Conservation (phyloP, 345 rosid genomes). For the Lepidium aucheri region DNA sequence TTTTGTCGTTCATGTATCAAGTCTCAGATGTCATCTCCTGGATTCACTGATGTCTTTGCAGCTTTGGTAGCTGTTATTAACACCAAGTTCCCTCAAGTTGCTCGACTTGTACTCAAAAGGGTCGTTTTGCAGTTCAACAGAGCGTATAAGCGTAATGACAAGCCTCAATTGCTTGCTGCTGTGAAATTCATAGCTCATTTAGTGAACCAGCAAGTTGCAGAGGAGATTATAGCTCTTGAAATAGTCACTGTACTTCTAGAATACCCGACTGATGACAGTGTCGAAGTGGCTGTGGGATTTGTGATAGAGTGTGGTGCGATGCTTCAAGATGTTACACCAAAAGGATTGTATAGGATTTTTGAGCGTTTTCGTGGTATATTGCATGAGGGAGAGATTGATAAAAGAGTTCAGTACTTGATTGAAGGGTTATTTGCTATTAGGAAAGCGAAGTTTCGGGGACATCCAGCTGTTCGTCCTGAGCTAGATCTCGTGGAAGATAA, state of each 20-base stretch:
- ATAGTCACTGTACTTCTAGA: conserved; percentile 65
- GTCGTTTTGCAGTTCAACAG: conserved; percentile 89
- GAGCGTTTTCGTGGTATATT: conserved; percentile 89
- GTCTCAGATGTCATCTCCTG: conserved; percentile 96
- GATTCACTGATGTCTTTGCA: conserved; percentile 83
- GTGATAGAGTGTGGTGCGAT: conserved; percentile 87
- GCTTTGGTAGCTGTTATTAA: conserved; percentile 82
- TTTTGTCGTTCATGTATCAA: conserved; percentile 90
- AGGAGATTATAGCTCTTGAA: conserved; percentile 77
- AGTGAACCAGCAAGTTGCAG: conserved; percentile 92
- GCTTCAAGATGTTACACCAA: conserved; percentile 85
- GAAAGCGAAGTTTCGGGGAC: conserved; percentile 84
- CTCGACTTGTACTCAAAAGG: conserved; percentile 70
- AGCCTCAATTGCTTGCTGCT: conserved; percentile 93
- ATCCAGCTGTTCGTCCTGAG: conserved; percentile 86
- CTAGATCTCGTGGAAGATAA: conserved; percentile 90
- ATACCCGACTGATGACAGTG: conserved; percentile 85
- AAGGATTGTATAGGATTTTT: conserved; percentile 81
- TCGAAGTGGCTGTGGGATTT: conserved; percentile 90
- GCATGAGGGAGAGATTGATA: conserved; percentile 92
- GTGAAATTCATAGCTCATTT: conserved; percentile 92
- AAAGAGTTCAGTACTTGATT: conserved; percentile 75
- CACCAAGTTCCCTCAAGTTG: conserved; percentile 85
- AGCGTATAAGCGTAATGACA: conserved; percentile 90
- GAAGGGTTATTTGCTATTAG: conserved; percentile 79